Evolutionary conservation across 1,139 yeast species (phyloP).

Genomic region (Lodderomyces orthopsilosis): DNA sequence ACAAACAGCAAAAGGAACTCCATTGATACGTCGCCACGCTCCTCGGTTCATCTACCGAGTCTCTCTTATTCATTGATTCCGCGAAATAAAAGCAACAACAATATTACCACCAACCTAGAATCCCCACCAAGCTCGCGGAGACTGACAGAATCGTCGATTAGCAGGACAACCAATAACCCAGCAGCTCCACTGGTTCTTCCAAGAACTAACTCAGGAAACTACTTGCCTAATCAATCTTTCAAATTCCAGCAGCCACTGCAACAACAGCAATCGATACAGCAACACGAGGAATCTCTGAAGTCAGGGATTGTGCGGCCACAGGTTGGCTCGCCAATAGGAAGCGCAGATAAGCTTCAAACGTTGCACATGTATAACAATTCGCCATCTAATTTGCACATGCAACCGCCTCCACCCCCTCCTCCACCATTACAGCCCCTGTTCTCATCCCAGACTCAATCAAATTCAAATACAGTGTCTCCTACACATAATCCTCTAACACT

Average conservation of each 20-base stretch:
- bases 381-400: neutral
- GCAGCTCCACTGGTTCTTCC: neutral
- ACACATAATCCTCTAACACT: neutral
- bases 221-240: conserved; percentile 1
- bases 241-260: neutral
- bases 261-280: neutral
- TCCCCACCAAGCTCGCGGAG: conserved; percentile 16
- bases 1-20: conserved; percentile 3
- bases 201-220: conserved; percentile 4
- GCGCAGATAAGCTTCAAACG: neutral
- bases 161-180: neutral
- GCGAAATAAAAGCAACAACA: neutral
- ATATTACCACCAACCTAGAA: conserved; percentile 5
- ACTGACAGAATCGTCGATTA: conserved; percentile 19
- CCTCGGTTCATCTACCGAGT: conserved; percentile 10
- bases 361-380: conserved; percentile 1
- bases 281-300: neutral
- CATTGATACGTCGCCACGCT: conserved; percentile 3
- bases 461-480: neutral
- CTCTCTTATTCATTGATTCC: conserved; percentile 4
- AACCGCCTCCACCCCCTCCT: conserved; percentile 1
- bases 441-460: neutral
- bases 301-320: neutral
- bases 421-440: neutral
- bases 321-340: neutral